Evolutionary conservation across 352 stramenopile genomes (phyloP).

Genomic region (Globisporangium mamillatum): DNA sequence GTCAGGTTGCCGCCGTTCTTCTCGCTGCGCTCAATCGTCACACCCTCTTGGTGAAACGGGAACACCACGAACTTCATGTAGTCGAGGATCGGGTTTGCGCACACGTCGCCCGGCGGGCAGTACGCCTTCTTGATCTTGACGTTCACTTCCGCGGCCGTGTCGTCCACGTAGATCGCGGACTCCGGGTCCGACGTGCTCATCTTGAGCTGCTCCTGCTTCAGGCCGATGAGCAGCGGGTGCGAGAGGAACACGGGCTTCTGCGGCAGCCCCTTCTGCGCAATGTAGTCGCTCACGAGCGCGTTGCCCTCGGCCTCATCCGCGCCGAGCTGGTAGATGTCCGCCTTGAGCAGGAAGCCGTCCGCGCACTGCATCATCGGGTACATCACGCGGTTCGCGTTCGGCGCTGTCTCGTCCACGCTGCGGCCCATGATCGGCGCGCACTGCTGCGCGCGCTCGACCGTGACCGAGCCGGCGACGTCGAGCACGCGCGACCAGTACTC

Average conservation of each 20-base stretch:
- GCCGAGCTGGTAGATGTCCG: slow-evolving; percentile 98
- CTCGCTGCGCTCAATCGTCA: slow-evolving; percentile 79
- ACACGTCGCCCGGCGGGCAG: slow-evolving; percentile 89
- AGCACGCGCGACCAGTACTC: slow-evolving; percentile 94
- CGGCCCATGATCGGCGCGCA: slow-evolving; percentile 99
- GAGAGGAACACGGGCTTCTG: slow-evolving; percentile 92
- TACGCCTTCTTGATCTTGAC: slow-evolving; percentile 99
- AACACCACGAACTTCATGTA: slow-evolving; percentile 97
- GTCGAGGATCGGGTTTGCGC: slow-evolving; percentile 94
- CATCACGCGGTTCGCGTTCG: slow-evolving; percentile 93
- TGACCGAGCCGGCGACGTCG: slow-evolving; percentile 87
- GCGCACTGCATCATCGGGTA: slow-evolving; percentile 98
- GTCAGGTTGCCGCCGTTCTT: slow-evolving; percentile 82
- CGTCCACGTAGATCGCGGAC: slow-evolving; percentile 98
- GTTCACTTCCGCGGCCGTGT: slow-evolving; percentile 92
- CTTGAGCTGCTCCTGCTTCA: slow-evolving; percentile 99
- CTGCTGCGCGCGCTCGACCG: slow-evolving; percentile 93
- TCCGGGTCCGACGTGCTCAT: slow-evolving; percentile 99
- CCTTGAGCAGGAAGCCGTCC: slow-evolving; percentile 98
- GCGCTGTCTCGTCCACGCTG: slow-evolving; percentile 71
- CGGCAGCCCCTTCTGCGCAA: slow-evolving; percentile 77
- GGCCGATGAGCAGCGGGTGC: slow-evolving; percentile 97
- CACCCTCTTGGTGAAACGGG: slow-evolving; percentile 59
- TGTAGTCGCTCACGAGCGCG: slow-evolving; percentile 97
- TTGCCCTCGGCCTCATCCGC: slow-evolving; percentile 95